phyloP scores from a whole-genome alignment of 345 rosid genomes.

The Linum usitatissimum region DNA sequence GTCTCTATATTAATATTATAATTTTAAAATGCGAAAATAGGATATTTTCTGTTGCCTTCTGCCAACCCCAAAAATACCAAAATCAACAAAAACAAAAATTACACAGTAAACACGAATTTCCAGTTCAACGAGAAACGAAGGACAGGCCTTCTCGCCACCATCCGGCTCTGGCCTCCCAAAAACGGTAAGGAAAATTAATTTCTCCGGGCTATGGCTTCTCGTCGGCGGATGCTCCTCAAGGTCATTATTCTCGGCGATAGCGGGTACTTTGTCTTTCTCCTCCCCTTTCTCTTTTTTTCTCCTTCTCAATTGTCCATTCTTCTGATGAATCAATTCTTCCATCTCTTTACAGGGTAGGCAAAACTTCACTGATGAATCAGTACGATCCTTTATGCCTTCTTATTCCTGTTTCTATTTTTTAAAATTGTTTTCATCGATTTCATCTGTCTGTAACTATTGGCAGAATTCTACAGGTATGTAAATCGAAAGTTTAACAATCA shows the following conservation, averaged over 20 bases:
- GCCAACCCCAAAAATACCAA: background rate
- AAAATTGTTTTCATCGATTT: slow-evolving; percentile 9
- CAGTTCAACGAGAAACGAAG: background rate
- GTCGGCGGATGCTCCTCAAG: slow-evolving; percentile 70
- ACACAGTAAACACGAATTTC: background rate
- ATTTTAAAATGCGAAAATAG: background rate
- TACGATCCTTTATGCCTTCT: slow-evolving; percentile 10
- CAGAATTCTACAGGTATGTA: slow-evolving; percentile 43
- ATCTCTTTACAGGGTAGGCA: slow-evolving; percentile 58
- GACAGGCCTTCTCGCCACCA: background rate
- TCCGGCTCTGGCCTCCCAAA: too few relatives aligned
- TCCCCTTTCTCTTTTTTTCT: background rate
- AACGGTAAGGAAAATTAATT: too few relatives aligned
- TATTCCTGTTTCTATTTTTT: background rate
- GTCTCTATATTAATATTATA: too few relatives aligned
- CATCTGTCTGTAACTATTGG: slow-evolving; percentile 2
- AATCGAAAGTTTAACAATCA: slow-evolving; percentile 86
- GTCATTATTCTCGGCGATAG: slow-evolving; percentile 86
- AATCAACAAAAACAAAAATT: too few relatives aligned
- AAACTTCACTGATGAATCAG: slow-evolving; percentile 95
- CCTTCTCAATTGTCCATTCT: background rate
- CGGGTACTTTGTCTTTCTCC: slow-evolving; percentile 31
- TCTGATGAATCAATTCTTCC: background rate
- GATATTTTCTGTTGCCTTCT: background rate
- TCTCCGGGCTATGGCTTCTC: slow-evolving; percentile 45